A percentile compares a stretch with the other conserved stretches of the same genome.
These are phyloP conservation scores for Mesembryanthemum crystallinum DNA, from an alignment of 148 eudicot species.

Conservation along the genomic window DNA sequence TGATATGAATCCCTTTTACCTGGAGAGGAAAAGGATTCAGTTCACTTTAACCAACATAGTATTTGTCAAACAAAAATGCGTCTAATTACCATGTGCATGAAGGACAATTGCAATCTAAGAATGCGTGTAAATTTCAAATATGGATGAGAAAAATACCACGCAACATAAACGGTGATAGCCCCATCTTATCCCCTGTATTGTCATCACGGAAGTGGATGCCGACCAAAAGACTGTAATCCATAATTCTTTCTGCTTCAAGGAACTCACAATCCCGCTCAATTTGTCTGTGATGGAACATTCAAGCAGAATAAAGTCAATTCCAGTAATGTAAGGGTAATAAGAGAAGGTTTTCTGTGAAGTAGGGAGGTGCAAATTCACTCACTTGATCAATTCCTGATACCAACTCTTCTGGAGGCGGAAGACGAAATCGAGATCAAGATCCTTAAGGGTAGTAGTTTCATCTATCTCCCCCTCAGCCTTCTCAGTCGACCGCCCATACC, in stretches of 20 bases:
- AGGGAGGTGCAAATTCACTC: slow-evolving; percentile 25
- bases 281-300: slow-evolving; percentile 46
- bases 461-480: slow-evolving; percentile 83
- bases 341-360: neutral
- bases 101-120: neutral
- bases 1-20: slow-evolving; percentile 76
- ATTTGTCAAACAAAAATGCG: neutral
- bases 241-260: slow-evolving; percentile 80
- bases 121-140: neutral
- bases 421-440: slow-evolving; percentile 84
- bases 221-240: slow-evolving; percentile 96
- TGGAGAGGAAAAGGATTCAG: slow-evolving; percentile 22
- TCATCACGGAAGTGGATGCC: slow-evolving; percentile 91
- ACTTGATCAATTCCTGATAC: slow-evolving; percentile 93
- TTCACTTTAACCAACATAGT: neutral
- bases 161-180: slow-evolving; percentile 58
- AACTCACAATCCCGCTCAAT: slow-evolving; percentile 92
- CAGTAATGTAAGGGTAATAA: neutral
- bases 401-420: slow-evolving; percentile 81
- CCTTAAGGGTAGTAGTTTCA: slow-evolving; percentile 95
- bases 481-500: slow-evolving; percentile 81
- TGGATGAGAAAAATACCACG: slow-evolving; percentile 26
- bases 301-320: slow-evolving; percentile 3
- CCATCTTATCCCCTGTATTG: slow-evolving; percentile 71
- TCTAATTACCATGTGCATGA: neutral